Evolutionary conservation across 441 rosid species (phyloP), one percentile per base, ranked within the genome.

Genomic region (Bruguiera hainesii): DNA sequence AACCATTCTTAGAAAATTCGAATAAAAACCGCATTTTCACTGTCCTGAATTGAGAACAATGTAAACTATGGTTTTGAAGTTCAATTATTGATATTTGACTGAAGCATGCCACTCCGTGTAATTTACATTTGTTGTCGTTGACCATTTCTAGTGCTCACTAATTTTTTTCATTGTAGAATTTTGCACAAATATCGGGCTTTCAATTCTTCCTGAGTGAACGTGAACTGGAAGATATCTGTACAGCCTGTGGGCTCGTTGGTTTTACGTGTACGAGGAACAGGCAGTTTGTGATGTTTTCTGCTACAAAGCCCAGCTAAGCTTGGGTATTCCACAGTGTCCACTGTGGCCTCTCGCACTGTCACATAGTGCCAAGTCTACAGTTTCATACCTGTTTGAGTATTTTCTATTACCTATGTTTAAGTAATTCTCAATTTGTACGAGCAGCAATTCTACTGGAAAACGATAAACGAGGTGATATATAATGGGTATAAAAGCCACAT

Each of bases 181-280:
- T 76, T 1, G 60, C 74, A 75, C 80, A 75, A 77, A 63, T 77
- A 68, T 73, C 86, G 55, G 89, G 98, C 58, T 30, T 67, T 70
- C 80, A 82, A 29, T 1, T 75, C 28, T 86, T 87, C 75, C 64
- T 76, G 31, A 75, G 78, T 29, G 96, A 90, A 75, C 71, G 76
- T 25, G 96, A 90, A 75, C 80, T 90, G 19, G 88, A 83, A 82
- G 98, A 87, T 73, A 69, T 90, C 67, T 89, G 94, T 76, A 78
- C 55, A 53, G 82, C 90, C 23, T 85, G 96, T 50, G 98, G 96
- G 30, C 84, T 90, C 4, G 81, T 87, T 73, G 87, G 73, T 64
- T 87, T 83, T 71, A 84, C 79, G 42, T 73, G 81, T 59, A 67
- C 48, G 29, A 86, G 94, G 77, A 86, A 90, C 46, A 55, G 84